Base-by-base conservation (phyloP, 768 basidiomycete genomes). In the Austroboletus festivus region DNA sequence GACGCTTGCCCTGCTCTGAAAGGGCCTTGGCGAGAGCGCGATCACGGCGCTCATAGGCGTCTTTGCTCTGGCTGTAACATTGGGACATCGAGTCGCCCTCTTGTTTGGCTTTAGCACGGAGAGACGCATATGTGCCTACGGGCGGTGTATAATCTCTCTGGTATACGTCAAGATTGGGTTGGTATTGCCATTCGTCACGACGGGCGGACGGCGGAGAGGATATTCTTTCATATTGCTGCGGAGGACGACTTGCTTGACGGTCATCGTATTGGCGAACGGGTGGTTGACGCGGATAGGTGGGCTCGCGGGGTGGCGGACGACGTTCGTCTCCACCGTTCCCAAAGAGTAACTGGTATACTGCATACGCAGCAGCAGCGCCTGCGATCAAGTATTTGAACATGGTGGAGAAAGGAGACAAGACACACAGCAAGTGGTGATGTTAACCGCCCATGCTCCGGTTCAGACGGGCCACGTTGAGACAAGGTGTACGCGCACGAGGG, bases 1-100 rank as follows among this genome's bases (percentile, higher is more conserved):
- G 91, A 31, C 71, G 72, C 65, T 92, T 89, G 18, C 90, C 92
- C 63, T 91, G 59, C 42, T 83, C 80, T 22, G 85, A 88, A 16
- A 96, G 76, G 43, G 85, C 73, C 68, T 95, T 93, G 30, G 93
- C 93, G 23, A 68, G 69, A 1, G 81, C 88, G 18, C 85, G 84
- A 56, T 96, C 82, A 3, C 84, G 79, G 12, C 73, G 69, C 41
- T 75, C 68, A 61, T 93, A 93, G 1, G 91, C 90, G 48, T 80
- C 71, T 60, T 87, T 79, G 58, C 87, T 85, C 61, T 83, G 72
- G 42, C 79, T 72, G 62, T 83, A 87, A 46, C 72, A 77, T 26
- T 70, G 70, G 15, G 76, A 77, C 89, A 89, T 93, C 56, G 74
- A 59, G 52, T 91, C 86, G 2, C 89, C 90, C 63, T 89, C 88